A percentile compares a stretch with the other conserved stretches of the same genome.
phyloP scores from a whole-genome alignment of 1,139 yeast genomes.

The Lodderomyces oxycetoniae region DNA sequence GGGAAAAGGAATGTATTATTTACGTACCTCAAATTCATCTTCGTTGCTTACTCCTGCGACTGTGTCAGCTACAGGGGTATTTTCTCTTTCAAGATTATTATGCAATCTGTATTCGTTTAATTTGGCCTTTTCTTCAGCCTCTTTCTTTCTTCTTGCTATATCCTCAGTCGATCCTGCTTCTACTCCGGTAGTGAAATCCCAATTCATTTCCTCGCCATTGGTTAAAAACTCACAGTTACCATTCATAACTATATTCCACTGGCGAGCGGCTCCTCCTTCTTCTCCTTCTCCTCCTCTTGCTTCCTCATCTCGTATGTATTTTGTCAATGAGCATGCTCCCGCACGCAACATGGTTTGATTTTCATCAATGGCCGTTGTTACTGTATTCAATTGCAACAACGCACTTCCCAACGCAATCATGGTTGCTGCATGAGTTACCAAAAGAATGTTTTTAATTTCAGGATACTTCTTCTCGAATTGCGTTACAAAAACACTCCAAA shows the following conservation, averaged over 20 bases:
- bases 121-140: slow-evolving; percentile 14
- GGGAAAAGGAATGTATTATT: background rate
- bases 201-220: slow-evolving; percentile 87
- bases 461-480: slow-evolving; percentile 51
- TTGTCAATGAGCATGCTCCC: slow-evolving; percentile 45
- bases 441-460: slow-evolving; percentile 48
- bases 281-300: slow-evolving; percentile 10
- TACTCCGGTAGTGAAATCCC: slow-evolving; percentile 66
- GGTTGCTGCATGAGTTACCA: slow-evolving; percentile 82
- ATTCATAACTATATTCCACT: slow-evolving; percentile 56
- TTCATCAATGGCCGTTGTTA: slow-evolving; percentile 47
- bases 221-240: slow-evolving; percentile 65
- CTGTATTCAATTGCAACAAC: slow-evolving; percentile 45
- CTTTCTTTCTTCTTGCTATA: slow-evolving; percentile 34
- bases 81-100: too few relatives aligned
- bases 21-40: slow-evolving; percentile 37
- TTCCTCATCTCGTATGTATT: slow-evolving; percentile 20
- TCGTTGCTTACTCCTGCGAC: slow-evolving; percentile 20
- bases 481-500: slow-evolving; percentile 49
- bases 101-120: too few relatives aligned
- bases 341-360: slow-evolving; percentile 37
- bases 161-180: slow-evolving; percentile 82
- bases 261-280: too few relatives aligned
- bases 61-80: slow-evolving; percentile 18
- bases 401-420: slow-evolving; percentile 75